Conservation (phyloP, 306 rosid species). For the Canavalia gladiata region DNA sequence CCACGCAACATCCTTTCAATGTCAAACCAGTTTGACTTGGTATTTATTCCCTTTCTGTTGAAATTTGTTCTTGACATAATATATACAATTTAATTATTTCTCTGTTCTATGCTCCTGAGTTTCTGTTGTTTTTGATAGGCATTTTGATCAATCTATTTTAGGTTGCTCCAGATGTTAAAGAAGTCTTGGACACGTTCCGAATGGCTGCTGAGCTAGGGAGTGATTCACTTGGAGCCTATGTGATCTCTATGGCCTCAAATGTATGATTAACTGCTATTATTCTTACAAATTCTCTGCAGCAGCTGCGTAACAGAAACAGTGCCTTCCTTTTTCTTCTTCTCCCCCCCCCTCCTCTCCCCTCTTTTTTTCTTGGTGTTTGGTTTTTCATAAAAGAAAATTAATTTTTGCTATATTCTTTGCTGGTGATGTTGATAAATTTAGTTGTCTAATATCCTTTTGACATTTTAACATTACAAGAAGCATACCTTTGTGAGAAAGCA, state of each 20-base stretch:
- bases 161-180: slow-evolving; percentile 76
- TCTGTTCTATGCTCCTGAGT: background rate
- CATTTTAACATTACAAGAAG: background rate
- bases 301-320: slow-evolving; percentile 2
- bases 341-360: background rate
- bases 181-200: slow-evolving; percentile 77
- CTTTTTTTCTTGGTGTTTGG: background rate
- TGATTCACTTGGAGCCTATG: slow-evolving; percentile 92
- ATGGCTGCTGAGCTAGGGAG: slow-evolving; percentile 80
- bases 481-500: background rate
- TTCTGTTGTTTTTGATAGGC: slow-evolving; percentile 21
- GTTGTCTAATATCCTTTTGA: slow-evolving; percentile 12
- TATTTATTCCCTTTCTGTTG: background rate
- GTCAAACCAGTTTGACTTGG: slow-evolving; percentile 20
- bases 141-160: slow-evolving; percentile 49
- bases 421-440: slow-evolving; percentile 17
- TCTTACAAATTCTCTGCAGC: slow-evolving; percentile 3
- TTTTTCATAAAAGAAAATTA: background rate
- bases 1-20: slow-evolving; percentile 5
- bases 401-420: background rate
- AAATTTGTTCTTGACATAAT: background rate
- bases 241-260: slow-evolving; percentile 94
- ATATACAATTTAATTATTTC: slow-evolving; percentile 54
- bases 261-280: slow-evolving; percentile 54
- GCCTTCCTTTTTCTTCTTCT: background rate